These are phyloP conservation scores for Phyllosticta ampelicida DNA, from an alignment of 2,329 filamentous ascomycete genomes.

Conservation along the genomic window DNA sequence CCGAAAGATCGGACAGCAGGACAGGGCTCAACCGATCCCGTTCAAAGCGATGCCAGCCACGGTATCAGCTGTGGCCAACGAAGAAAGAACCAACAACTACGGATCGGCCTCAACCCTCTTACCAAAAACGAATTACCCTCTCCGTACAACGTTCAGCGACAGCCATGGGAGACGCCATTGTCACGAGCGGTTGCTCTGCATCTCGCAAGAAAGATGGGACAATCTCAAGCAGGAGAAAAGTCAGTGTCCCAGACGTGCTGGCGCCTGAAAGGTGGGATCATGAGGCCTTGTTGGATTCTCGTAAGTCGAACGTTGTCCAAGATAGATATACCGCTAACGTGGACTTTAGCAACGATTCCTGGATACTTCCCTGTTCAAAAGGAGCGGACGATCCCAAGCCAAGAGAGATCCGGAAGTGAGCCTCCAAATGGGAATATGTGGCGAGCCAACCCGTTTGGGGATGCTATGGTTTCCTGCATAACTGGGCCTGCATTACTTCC, in stretches of 20 bases:
- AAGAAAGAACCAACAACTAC: neutral
- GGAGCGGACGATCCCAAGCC: constrained; percentile 16
- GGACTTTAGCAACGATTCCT: constrained; percentile 28
- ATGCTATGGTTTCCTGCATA: constrained; percentile 29
- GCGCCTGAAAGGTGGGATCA: constrained; percentile 28
- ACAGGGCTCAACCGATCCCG: neutral
- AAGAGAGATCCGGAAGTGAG: constrained; percentile 30
- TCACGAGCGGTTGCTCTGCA: constrained; percentile 21
- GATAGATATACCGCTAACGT: constrained; percentile 12
- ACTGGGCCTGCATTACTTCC: constrained; percentile 23
- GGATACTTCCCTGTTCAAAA: constrained; percentile 28
- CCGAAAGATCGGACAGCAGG: constrained; percentile 9
- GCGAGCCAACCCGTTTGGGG: constrained; percentile 29
- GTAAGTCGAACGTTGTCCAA: constrained; percentile 19
- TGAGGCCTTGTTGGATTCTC: constrained; percentile 28
- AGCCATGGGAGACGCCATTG: constrained; percentile 30
- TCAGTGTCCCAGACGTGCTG: constrained; percentile 30
- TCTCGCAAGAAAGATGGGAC: constrained; percentile 26
- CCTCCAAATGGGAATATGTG: constrained; percentile 18
- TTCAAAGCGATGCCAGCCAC: constrained; percentile 13
- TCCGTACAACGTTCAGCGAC: constrained; percentile 28
- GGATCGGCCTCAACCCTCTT: neutral
- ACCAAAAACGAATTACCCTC: constrained; percentile 26
- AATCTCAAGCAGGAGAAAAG: constrained; percentile 28
- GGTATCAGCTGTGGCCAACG: constrained; percentile 28